Evolutionary conservation across 768 basidiomycete genomes (phyloP), one percentile per base, ranked within the genome.

Genomic region (Macrocybe gigantea): DNA sequence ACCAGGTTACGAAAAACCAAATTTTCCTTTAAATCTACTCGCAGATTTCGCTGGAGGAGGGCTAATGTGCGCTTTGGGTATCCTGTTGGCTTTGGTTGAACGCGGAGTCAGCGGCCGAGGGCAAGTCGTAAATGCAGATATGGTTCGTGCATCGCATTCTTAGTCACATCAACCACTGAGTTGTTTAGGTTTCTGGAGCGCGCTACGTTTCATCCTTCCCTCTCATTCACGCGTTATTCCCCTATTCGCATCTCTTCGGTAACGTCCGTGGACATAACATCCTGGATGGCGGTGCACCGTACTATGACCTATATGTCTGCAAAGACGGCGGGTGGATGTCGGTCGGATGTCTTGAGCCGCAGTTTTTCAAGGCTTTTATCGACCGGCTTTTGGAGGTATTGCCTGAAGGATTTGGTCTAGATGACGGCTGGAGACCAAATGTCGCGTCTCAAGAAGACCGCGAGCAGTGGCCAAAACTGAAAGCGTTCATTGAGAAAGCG

Each of bases 21-120:
- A 63, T 33, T 85, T 85, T 49, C 90, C 89, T 6, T 62, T 86
- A 37, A 92, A 93, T 56, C 59, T 91, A 10, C 71, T 92, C 5
- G 88, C 82, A 8, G 90, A 91, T 58, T 91, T 92, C 62, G 90
- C 84, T 1, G 89, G 88, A 2, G 89, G 89, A 5, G 88, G 88
- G 6, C 61, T 88, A 30, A 74, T 79, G 51, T 88, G 85, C 51
- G 85, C 76, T 0, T 61, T 80, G 22, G 87, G 88, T 5, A 81
- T 91, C 44, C 71, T 93, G 8, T 71, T 90, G 6, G 89, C 90
- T 0, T 67, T 93, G 9, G 58, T 88, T 32, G 84, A 88, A 53
- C 77, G 88, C 40, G 68, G 65, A 29, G 74, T 63, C 50, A 88
- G 74, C 54, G 83, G 83, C 3, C 73, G 68, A 9, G 89, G 90